Conservation (phyloP, 2,329 filamentous ascomycete species). For the Talaromyces sp. region DNA sequence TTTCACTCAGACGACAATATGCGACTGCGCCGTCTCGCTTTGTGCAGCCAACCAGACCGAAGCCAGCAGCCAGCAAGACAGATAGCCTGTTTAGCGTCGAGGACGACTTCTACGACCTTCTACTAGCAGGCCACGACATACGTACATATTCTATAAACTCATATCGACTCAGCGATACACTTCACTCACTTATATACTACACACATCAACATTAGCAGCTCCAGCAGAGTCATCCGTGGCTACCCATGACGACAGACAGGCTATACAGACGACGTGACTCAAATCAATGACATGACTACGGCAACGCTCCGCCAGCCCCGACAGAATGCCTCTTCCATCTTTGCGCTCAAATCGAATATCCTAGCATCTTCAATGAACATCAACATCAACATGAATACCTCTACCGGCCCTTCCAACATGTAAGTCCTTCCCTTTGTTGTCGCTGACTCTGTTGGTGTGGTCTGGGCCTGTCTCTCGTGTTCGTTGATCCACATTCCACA, state of each 20-base stretch:
- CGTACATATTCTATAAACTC: neutral
- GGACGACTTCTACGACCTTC: neutral
- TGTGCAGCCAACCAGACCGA: neutral
- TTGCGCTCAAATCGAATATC: slow-evolving; percentile 10
- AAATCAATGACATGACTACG: slow-evolving; percentile 6
- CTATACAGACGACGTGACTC: slow-evolving; percentile 5
- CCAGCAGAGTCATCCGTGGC: neutral
- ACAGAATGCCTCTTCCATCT: slow-evolving; percentile 14
- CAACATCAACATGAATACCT: neutral
- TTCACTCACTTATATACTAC: neutral
- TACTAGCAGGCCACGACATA: neutral
- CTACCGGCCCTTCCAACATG: neutral
- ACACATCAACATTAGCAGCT: neutral
- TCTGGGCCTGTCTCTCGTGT: slow-evolving; percentile 6
- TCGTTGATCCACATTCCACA: slow-evolving; percentile 4
- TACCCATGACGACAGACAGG: neutral
- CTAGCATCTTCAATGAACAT: neutral
- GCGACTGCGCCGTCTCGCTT: slow-evolving; percentile 5
- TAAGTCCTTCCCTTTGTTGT: neutral
- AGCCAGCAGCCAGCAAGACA: neutral
- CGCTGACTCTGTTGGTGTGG: neutral
- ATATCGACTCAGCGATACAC: neutral
- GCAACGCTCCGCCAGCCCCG: slow-evolving; percentile 9
- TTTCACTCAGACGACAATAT: slow-evolving; percentile 1
- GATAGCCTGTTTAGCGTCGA: neutral